Conservation (phyloP, 352 stramenopile genomes). For the Globisporangium ultimum region DNA sequence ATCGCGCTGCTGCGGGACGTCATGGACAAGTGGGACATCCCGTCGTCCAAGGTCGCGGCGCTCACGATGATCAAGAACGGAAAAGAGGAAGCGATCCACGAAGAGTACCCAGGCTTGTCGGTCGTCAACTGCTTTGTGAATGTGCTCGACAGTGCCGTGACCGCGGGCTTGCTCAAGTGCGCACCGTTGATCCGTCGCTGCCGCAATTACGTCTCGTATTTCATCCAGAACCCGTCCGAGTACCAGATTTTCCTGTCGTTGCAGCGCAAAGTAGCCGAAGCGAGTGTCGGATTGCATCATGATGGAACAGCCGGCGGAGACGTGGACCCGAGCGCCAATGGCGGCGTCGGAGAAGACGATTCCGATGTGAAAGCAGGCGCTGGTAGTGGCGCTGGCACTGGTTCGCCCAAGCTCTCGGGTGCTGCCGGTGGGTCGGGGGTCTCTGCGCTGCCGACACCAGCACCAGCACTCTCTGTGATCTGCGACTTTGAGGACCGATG, state of each 20-base stretch:
- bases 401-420: slow-evolving; percentile 5
- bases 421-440: background rate
- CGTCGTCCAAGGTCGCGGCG: slow-evolving; percentile 58
- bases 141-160: slow-evolving; percentile 53
- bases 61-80: slow-evolving; percentile 60
- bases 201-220: slow-evolving; percentile 79
- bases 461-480: slow-evolving; percentile 56
- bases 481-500: slow-evolving; percentile 75
- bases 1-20: slow-evolving; percentile 74
- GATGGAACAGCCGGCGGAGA: slow-evolving; percentile 21
- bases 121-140: slow-evolving; percentile 73
- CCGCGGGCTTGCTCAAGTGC: slow-evolving; percentile 54
- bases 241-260: slow-evolving; percentile 80
- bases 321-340: slow-evolving; percentile 8
- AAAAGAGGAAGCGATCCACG: slow-evolving; percentile 50
- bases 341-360: slow-evolving; percentile 10
- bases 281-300: slow-evolving; percentile 21
- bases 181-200: slow-evolving; percentile 56
- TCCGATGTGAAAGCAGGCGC: slow-evolving; percentile 4
- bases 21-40: slow-evolving; percentile 84
- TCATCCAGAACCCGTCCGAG: slow-evolving; percentile 80
- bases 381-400: background rate
- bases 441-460: background rate
- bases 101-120: slow-evolving; percentile 59
- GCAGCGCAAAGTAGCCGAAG: slow-evolving; percentile 59